Evolutionary conservation across 139 green algal genomes (phyloP).

Genomic region (Tetradesmus obliquus): DNA sequence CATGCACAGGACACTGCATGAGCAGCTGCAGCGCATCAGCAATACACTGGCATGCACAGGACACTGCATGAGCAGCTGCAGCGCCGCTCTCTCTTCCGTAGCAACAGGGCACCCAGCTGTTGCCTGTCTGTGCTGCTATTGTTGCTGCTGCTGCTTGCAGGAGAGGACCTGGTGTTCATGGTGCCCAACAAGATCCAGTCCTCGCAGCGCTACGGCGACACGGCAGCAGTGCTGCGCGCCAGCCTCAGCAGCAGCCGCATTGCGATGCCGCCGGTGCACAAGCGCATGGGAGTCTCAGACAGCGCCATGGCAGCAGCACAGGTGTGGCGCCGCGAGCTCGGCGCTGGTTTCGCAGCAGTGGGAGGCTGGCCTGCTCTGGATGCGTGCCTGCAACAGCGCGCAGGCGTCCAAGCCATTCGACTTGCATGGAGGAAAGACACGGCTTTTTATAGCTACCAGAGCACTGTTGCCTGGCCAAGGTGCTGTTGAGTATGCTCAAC

Average conservation of each 20-base stretch:
- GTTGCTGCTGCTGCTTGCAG: not conserved
- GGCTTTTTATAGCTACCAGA: too few relatives aligned
- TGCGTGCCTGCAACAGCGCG: too few relatives aligned
- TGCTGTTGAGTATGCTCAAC: not conserved
- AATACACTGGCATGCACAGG: too few relatives aligned
- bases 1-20: too few relatives aligned
- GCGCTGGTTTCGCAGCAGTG: not conserved
- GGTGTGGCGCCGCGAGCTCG: not conserved
- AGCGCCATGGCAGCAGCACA: conserved; percentile 25
- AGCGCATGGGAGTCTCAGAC: conserved; percentile 18
- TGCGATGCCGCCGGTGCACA: conserved; percentile 15
- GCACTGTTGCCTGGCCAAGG: too few relatives aligned
- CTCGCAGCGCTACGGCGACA: conserved; percentile 11
- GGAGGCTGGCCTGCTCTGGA: too few relatives aligned
- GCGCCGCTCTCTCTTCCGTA: too few relatives aligned
- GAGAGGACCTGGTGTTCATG: not conserved
- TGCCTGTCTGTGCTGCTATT: not conserved
- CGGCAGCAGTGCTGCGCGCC: not conserved
- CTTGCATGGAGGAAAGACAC: too few relatives aligned
- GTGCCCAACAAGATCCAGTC: not conserved
- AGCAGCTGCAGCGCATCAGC: too few relatives aligned
- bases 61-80: too few relatives aligned
- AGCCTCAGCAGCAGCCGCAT: not conserved
- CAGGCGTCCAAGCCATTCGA: too few relatives aligned
- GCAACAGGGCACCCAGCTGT: too few relatives aligned